phyloP scores from a whole-genome alignment of 2,329 filamentous ascomycete species.

The Fonsecaea multimorphosa region DNA sequence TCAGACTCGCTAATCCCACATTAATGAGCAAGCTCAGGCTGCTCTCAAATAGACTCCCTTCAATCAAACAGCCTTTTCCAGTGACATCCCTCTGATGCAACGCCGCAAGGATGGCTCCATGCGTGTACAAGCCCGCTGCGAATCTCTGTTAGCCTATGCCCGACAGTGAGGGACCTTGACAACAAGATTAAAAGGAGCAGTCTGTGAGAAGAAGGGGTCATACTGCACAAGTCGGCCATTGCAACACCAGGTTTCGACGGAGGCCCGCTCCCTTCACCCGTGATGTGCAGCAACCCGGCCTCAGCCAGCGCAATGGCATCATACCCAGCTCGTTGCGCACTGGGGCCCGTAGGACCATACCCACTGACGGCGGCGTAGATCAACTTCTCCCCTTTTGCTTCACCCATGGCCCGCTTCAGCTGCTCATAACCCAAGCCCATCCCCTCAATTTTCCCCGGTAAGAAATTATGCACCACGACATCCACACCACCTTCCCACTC shows the following conservation, averaged over 20 bases:
- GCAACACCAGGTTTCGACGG: slow-evolving; percentile 38
- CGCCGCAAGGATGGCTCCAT: slow-evolving; percentile 38
- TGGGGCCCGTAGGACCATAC: slow-evolving; percentile 57
- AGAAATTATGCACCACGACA: slow-evolving; percentile 37
- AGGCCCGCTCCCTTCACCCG: slow-evolving; percentile 27
- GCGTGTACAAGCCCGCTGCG: slow-evolving; percentile 32
- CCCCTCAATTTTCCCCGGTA: slow-evolving; percentile 53
- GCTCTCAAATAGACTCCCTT: slow-evolving; percentile 37
- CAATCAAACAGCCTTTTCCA: slow-evolving; percentile 34
- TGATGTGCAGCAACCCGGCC: slow-evolving; percentile 37
- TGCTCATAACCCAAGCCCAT: slow-evolving; percentile 52
- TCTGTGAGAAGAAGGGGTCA: background rate
- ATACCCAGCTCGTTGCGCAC: slow-evolving; percentile 35
- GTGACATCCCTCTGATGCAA: slow-evolving; percentile 32
- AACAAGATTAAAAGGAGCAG: background rate
- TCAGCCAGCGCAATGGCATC: slow-evolving; percentile 38
- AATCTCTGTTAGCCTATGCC: background rate
- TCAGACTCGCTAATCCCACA: slow-evolving; percentile 37
- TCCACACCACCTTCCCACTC: slow-evolving; percentile 22
- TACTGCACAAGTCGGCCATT: slow-evolving; percentile 36
- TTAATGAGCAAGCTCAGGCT: slow-evolving; percentile 41
- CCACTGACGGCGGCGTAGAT: slow-evolving; percentile 61
- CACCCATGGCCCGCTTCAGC: slow-evolving; percentile 40
- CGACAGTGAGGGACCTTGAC: background rate
- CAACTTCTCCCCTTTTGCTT: slow-evolving; percentile 49